phyloP scores from a whole-genome alignment of 805 yeast species.

The Zygosaccharomyces siamensis region DNA sequence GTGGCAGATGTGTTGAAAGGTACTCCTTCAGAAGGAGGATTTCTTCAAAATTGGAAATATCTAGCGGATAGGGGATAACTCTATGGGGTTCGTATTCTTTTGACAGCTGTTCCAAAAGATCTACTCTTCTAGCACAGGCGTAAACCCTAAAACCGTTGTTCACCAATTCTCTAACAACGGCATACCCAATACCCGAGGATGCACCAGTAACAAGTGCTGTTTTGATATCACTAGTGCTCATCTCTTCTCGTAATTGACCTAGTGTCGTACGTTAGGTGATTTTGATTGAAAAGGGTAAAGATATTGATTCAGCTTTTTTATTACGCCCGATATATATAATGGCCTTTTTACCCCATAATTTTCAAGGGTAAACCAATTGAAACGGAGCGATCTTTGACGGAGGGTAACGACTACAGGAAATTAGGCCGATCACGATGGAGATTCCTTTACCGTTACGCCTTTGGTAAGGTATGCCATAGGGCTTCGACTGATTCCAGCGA shows the following conservation, averaged over 20 bases:
- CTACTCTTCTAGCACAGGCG: slow-evolving; percentile 69
- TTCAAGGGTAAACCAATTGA: neutral
- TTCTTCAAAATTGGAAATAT: slow-evolving; percentile 50
- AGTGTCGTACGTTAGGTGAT: neutral
- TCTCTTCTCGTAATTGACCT: neutral
- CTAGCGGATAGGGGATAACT: slow-evolving; percentile 47
- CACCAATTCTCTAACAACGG: slow-evolving; percentile 45
- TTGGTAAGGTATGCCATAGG: no score
- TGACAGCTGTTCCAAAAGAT: slow-evolving; percentile 49
- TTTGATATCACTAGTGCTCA: slow-evolving; percentile 21
- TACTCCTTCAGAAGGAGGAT: slow-evolving; percentile 42
- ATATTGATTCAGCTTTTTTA: neutral
- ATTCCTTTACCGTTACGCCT: no score
- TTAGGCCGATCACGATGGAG: no score
- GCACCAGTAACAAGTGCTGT: slow-evolving; percentile 57
- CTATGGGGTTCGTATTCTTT: slow-evolving; percentile 32
- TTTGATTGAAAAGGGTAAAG: neutral
- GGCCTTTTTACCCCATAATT: neutral
- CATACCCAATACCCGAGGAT: slow-evolving; percentile 55
- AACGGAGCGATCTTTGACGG: neutral
- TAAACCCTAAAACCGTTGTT: slow-evolving; percentile 54
- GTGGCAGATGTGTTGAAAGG: slow-evolving; percentile 40
- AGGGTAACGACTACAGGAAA: neutral
- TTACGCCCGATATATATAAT: neutral
- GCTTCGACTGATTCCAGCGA: neutral